Conservation (phyloP, 805 yeast genomes). For the Ogataea nitratoaversa region DNA sequence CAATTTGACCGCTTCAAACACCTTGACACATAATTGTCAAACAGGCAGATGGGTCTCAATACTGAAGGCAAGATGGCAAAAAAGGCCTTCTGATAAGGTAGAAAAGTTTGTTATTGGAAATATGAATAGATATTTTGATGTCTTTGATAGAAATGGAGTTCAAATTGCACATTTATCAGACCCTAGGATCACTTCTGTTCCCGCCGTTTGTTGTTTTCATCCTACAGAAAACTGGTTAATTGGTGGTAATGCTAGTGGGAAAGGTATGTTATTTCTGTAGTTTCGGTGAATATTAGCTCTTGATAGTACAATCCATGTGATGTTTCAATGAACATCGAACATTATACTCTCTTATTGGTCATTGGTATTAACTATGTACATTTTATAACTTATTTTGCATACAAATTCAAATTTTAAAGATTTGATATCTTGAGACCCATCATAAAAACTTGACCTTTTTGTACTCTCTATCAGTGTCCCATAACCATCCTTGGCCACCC, state of each 20-base stretch:
- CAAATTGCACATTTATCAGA: constrained; percentile 69
- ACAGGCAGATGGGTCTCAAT: constrained; percentile 97
- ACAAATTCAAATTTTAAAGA: too few species aligned
- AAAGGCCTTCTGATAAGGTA: constrained; percentile 59
- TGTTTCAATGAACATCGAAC: too few species aligned
- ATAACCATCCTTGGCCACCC: constrained; percentile 59
- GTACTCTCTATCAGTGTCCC: constrained; percentile 37
- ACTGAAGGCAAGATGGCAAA: constrained; percentile 84
- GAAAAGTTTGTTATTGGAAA: constrained; percentile 90
- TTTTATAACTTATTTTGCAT: too few species aligned
- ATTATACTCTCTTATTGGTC: too few species aligned
- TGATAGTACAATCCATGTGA: too few species aligned
- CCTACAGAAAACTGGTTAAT: constrained; percentile 84
- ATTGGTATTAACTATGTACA: too few species aligned
- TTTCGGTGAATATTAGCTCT: too few species aligned
- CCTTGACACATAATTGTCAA: constrained; percentile 86
- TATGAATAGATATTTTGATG: constrained; percentile 85
- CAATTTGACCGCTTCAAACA: constrained; percentile 55
- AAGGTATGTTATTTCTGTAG: constrained; percentile 58
- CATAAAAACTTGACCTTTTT: constrained; percentile 15
- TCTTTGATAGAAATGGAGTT: constrained; percentile 71
- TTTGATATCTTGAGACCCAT: too few species aligned
- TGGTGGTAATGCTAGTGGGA: constrained; percentile 95
- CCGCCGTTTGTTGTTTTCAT: constrained; percentile 84
- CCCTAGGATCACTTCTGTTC: constrained; percentile 75